A percentile compares a stretch with the other conserved stretches of the same genome.
These are phyloP conservation scores for Amesomyces nigricolor DNA, from an alignment of 2,329 filamentous ascomycete genomes.

Conservation along the genomic window DNA sequence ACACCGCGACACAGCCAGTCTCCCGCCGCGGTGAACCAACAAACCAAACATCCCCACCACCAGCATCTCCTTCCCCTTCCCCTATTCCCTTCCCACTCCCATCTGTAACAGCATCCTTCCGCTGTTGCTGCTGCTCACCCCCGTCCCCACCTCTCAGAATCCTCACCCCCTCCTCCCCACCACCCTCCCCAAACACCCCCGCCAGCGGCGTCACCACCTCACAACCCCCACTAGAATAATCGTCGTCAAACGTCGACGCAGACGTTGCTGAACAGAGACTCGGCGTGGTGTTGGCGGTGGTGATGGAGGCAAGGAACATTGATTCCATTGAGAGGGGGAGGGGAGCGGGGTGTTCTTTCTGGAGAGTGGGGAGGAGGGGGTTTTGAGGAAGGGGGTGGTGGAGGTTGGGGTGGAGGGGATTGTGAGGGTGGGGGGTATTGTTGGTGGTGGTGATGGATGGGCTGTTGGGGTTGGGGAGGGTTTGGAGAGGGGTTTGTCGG, in stretches of 20 bases:
- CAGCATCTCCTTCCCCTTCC: neutral
- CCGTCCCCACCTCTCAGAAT: too few species aligned
- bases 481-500: too few species aligned
- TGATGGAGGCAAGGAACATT: neutral
- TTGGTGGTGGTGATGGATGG: too few species aligned
- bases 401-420: too few species aligned
- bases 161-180: neutral
- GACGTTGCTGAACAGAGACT: slow-evolving; percentile 4
- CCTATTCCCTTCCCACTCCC: neutral
- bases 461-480: neutral
- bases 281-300: neutral
- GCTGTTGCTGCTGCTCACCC: too few species aligned
- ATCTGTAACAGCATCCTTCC: neutral
- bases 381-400: too few species aligned
- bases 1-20: too few species aligned
- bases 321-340: neutral
- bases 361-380: neutral
- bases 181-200: neutral
- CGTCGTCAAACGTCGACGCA: neutral
- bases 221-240: neutral
- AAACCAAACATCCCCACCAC: neutral
- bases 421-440: too few species aligned
- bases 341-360: neutral
- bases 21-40: too few species aligned
- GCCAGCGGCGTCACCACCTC: neutral